Conservation (phyloP, 306 rosid genomes). For the Adenanthera pavonina region DNA sequence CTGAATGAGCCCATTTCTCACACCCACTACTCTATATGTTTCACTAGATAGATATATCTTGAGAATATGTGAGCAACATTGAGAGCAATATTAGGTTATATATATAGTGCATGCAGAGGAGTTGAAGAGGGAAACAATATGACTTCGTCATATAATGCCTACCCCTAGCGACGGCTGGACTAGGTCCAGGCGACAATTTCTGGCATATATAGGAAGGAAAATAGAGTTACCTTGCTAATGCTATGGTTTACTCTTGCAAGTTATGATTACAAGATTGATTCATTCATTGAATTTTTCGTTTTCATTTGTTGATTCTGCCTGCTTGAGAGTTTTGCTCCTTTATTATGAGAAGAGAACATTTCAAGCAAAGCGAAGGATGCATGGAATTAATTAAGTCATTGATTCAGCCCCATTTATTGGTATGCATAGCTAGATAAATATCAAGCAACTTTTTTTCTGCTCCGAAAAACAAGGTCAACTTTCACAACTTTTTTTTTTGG, state of each 20-base stretch:
- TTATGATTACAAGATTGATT: slow-evolving; percentile 2
- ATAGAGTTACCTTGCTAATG: slow-evolving; percentile 2
- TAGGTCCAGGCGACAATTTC: slow-evolving; percentile 34
- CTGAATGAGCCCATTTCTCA: slow-evolving; percentile 26
- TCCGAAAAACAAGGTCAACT: no score
- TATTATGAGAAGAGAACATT: neutral
- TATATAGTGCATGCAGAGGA: slow-evolving; percentile 9
- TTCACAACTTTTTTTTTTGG: no score
- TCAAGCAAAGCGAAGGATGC: neutral
- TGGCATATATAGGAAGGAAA: neutral
- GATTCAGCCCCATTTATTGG: neutral
- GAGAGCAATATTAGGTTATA: neutral
- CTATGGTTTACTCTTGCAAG: neutral
- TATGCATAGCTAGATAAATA: no score
- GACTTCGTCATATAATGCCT: neutral
- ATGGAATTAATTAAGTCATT: neutral
- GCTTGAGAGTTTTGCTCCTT: neutral
- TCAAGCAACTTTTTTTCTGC: no score
- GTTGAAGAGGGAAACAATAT: neutral
- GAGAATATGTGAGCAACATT: neutral
- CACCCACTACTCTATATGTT: no score
- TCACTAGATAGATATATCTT: no score
- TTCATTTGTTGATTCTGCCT: slow-evolving; percentile 38
- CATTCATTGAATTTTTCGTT: neutral
- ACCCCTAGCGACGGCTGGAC: slow-evolving; percentile 7